These are phyloP conservation scores for Inga leiocalycina DNA, from an alignment of 306 rosid species.

Conservation along the genomic window DNA sequence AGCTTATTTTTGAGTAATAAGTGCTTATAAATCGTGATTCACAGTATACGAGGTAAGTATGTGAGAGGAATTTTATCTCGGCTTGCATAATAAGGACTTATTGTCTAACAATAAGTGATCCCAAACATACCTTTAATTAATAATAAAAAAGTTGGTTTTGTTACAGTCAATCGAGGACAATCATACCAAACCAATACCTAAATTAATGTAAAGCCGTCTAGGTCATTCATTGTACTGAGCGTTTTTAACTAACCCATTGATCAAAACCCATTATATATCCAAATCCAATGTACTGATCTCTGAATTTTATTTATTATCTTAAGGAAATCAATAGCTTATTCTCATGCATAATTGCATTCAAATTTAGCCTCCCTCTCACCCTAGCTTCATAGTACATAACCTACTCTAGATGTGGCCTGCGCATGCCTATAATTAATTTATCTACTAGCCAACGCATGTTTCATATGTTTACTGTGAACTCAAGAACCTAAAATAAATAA, in stretches of 20 bases:
- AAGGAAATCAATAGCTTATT: neutral
- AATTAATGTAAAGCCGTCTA: neutral
- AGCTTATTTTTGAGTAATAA: no score
- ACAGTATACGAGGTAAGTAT: no score
- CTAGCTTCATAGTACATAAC: neutral
- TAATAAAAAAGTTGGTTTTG: no score
- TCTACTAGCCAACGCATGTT: neutral
- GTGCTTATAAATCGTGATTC: no score
- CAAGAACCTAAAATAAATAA: neutral
- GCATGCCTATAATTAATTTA: neutral
- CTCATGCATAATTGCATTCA: neutral
- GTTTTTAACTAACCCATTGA: conserved; percentile 28
- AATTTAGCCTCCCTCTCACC: neutral
- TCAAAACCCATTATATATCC: neutral
- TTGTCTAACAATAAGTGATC: no score
- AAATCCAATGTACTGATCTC: neutral
- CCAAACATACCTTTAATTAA: no score
- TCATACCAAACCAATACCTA: neutral
- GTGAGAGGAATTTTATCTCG: no score
- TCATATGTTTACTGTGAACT: conserved; percentile 10
- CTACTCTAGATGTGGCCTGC: neutral
- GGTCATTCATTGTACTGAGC: neutral
- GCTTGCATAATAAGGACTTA: no score
- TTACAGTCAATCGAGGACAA: neutral
- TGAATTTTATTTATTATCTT: neutral